These are phyloP conservation scores for Saccharomyces hybrid DNA, from an alignment of 1,139 yeast genomes.

Conservation along the genomic window DNA sequence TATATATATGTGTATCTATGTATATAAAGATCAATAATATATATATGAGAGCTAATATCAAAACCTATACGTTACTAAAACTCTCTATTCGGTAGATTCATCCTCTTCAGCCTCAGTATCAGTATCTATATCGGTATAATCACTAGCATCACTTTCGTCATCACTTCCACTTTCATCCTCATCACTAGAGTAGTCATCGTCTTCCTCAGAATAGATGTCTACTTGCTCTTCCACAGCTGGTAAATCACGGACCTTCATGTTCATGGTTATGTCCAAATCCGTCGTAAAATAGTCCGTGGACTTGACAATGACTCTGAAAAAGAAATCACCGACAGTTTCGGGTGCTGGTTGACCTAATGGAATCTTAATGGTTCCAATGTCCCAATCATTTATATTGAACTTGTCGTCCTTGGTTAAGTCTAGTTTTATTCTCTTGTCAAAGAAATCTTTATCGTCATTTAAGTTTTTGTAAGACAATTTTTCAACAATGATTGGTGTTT, in stretches of 20 bases:
- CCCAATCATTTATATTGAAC: slow-evolving; percentile 40
- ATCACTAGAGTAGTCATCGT: slow-evolving; percentile 25
- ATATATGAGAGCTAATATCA: neutral
- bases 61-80: slow-evolving; percentile 1
- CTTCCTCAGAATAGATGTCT: slow-evolving; percentile 10
- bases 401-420: slow-evolving; percentile 14
- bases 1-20: neutral
- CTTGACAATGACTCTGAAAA: slow-evolving; percentile 57
- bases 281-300: slow-evolving; percentile 63
- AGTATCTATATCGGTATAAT: slow-evolving; percentile 38
- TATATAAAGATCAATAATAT: slow-evolving; percentile 6
- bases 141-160: slow-evolving; percentile 36
- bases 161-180: slow-evolving; percentile 32
- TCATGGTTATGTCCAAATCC: slow-evolving; percentile 61
- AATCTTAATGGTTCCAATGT: slow-evolving; percentile 63
- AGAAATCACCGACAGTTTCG: slow-evolving; percentile 48
- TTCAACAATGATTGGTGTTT: slow-evolving; percentile 51
- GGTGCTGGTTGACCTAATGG: slow-evolving; percentile 71
- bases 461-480: slow-evolving; percentile 29
- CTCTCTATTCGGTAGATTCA: slow-evolving; percentile 10
- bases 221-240: slow-evolving; percentile 34
- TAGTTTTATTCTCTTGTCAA: slow-evolving; percentile 10
- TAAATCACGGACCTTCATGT: slow-evolving; percentile 46
- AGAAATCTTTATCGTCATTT: slow-evolving; percentile 24
- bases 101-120: slow-evolving; percentile 37